These are phyloP conservation scores for Rhodofomes roseus DNA, from an alignment of 1,284 basidiomycete genomes.

Conservation along the genomic window DNA sequence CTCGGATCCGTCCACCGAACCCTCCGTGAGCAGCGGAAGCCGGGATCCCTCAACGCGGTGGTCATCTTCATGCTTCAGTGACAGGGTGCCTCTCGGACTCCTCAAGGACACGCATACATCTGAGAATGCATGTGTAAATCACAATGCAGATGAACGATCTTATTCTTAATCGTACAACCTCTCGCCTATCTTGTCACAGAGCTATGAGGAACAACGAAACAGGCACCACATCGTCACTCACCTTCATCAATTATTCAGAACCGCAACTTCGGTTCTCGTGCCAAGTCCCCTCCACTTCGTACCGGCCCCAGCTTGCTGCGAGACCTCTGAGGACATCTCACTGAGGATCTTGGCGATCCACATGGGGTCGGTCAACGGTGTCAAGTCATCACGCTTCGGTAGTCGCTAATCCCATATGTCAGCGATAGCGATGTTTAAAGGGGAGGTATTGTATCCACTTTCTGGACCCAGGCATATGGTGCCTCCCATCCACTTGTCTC, in stretches of 20 bases:
- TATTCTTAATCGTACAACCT: background rate
- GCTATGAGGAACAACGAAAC: too few relatives aligned
- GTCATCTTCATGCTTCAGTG: too few relatives aligned
- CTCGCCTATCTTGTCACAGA: too few relatives aligned
- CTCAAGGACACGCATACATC: too few relatives aligned
- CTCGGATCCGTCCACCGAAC: too few relatives aligned
- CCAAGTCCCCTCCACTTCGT: constrained; percentile 82
- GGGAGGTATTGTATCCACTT: constrained; percentile 41
- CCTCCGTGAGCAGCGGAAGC: too few relatives aligned
- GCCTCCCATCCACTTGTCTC: constrained; percentile 91
- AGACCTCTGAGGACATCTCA: constrained; percentile 54
- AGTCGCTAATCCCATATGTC: constrained; percentile 48
- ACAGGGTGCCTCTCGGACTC: too few relatives aligned
- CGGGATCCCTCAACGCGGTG: too few relatives aligned
- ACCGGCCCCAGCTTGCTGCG: constrained; percentile 58
- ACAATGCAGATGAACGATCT: background rate
- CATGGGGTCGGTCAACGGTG: constrained; percentile 84
- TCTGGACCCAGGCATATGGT: constrained; percentile 77
- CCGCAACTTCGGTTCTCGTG: constrained; percentile 40
- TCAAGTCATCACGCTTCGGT: constrained; percentile 80
- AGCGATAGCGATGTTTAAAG: background rate
- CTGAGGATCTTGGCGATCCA: constrained; percentile 81
- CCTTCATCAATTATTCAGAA: constrained; percentile 3
- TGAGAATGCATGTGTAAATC: too few relatives aligned
- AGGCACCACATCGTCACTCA: too few relatives aligned